Evolutionary conservation across 108 stramenopile species (phyloP).

Genomic region (Craspedostauros australis): DNA sequence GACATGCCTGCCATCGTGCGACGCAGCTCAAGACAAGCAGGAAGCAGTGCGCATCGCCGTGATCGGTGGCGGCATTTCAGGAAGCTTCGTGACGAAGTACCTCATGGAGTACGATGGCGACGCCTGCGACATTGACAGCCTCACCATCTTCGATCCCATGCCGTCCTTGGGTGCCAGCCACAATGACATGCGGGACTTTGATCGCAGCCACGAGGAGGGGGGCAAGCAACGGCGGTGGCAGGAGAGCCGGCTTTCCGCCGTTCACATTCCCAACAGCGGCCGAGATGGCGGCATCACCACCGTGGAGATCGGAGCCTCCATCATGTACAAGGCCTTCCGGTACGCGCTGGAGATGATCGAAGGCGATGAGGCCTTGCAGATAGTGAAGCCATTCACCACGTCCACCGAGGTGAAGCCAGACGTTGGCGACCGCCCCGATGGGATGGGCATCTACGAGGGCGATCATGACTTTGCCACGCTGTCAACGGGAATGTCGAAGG

Average conservation of each 20-base stretch:
- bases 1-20: no score
- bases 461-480: no score
- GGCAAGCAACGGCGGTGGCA: constrained; percentile 27
- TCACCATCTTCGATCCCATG: constrained; percentile 58
- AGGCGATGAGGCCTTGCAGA: constrained; percentile 21
- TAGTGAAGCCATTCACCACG: constrained; percentile 6
- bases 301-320: constrained; percentile 74
- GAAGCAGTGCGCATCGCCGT: constrained; percentile 37
- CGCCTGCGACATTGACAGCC: constrained; percentile 40
- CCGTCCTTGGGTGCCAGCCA: no score
- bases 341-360: constrained; percentile 33
- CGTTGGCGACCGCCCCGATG: no score
- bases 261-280: constrained; percentile 24
- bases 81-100: constrained; percentile 62
- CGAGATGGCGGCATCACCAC: constrained; percentile 45
- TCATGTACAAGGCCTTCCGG: constrained; percentile 42
- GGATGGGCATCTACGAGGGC: constrained; percentile 45
- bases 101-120: constrained; percentile 61
- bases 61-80: constrained; percentile 66
- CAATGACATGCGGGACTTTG: constrained; percentile 7
- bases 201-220: background rate
- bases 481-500: constrained; percentile 18
- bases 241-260: constrained; percentile 51
- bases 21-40: background rate
- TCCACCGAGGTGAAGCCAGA: no score